These are phyloP conservation scores for Brassica hybrid DNA, from an alignment of 441 rosid genomes.

Conservation along the genomic window DNA sequence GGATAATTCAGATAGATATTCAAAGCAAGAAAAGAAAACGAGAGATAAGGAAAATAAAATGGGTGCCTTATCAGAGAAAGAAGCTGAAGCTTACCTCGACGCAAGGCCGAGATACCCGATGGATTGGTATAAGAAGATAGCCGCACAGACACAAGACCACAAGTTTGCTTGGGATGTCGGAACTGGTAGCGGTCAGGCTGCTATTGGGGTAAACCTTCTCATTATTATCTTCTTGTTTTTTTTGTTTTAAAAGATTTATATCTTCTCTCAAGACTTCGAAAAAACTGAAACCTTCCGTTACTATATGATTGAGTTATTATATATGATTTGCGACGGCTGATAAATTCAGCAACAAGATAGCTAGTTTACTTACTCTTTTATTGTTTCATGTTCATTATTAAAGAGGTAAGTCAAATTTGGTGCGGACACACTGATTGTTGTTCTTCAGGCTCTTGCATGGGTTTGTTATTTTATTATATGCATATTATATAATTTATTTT, in stretches of 20 bases:
- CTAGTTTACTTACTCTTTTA: background rate
- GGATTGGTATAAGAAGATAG: constrained; percentile 37
- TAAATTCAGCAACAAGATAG: no score
- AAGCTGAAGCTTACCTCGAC: constrained; percentile 35
- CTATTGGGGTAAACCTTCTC: constrained; percentile 38
- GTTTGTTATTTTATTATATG: no score
- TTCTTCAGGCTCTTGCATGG: no score
- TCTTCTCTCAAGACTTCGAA: background rate
- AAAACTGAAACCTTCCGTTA: background rate
- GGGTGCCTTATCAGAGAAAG: constrained; percentile 41
- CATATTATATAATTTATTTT: no score
- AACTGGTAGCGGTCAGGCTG: constrained; percentile 44
- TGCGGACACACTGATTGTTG: background rate
- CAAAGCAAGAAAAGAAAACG: constrained; percentile 9
- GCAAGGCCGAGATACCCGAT: constrained; percentile 41
- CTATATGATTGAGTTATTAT: background rate
- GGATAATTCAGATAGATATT: background rate
- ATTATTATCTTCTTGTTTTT: background rate
- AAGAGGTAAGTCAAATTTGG: background rate
- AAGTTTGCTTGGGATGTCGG: no score
- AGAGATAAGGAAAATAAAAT: constrained; percentile 11
- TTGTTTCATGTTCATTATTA: no score
- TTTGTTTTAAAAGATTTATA: background rate
- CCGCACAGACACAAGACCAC: constrained; percentile 29
- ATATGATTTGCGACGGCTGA: background rate